These are phyloP conservation scores for Candida tammaniensis DNA, from an alignment of 805 yeast genomes.

Conservation along the genomic window DNA sequence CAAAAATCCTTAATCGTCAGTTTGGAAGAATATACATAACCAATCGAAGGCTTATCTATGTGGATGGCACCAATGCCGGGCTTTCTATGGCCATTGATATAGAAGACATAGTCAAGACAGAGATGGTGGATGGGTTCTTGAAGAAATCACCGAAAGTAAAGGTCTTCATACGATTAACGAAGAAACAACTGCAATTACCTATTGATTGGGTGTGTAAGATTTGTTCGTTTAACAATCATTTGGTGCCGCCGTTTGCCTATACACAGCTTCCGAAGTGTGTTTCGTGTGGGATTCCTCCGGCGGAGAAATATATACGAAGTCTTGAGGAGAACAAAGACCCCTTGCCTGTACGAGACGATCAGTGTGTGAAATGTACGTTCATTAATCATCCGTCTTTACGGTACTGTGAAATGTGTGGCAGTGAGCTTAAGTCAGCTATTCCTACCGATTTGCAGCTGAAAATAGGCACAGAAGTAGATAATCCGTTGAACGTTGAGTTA, in stretches of 20 bases:
- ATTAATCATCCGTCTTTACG: slow-evolving; percentile 75
- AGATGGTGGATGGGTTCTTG: slow-evolving; percentile 54
- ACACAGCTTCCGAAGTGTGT: slow-evolving; percentile 32
- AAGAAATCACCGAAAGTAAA: slow-evolving; percentile 78
- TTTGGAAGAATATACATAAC: slow-evolving; percentile 80
- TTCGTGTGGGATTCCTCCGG: slow-evolving; percentile 37
- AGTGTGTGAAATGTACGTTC: slow-evolving; percentile 68
- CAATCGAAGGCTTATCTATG: slow-evolving; percentile 65
- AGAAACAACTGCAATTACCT: slow-evolving; percentile 4
- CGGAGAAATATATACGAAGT: slow-evolving; percentile 10
- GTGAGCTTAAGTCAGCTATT: slow-evolving; percentile 25
- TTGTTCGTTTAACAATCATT: slow-evolving; percentile 66
- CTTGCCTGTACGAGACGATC: slow-evolving; percentile 19
- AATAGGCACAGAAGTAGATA: slow-evolving; percentile 1
- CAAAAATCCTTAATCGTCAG: slow-evolving; percentile 61
- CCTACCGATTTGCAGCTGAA: slow-evolving; percentile 10
- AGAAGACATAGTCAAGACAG: slow-evolving; percentile 37
- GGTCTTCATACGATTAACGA: slow-evolving; percentile 16
- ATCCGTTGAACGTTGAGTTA: slow-evolving; percentile 20
- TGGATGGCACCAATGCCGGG: slow-evolving; percentile 46
- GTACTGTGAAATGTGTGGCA: slow-evolving; percentile 87
- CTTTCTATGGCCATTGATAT: slow-evolving; percentile 50
- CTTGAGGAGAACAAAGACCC: slow-evolving; percentile 1
- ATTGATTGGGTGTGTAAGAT: slow-evolving; percentile 86
- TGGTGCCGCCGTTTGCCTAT: slow-evolving; percentile 17